Evolutionary conservation across 495 filamentous ascomycete genomes (phyloP), one percentile per base, ranked within the genome.

Genomic region (Aspergillus nanangensis): DNA sequence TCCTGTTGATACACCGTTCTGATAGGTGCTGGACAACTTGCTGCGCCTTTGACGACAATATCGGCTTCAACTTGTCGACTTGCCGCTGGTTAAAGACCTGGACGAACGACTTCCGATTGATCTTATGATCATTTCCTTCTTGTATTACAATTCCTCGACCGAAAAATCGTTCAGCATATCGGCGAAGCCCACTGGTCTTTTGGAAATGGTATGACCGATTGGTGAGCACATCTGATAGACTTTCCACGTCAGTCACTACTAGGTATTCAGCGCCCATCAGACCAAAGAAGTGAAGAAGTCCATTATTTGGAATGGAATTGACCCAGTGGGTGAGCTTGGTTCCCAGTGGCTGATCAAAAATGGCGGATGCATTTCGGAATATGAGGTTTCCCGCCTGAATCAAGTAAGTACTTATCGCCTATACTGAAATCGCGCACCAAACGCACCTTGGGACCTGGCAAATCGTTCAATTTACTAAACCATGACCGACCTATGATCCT

Each of bases 81-180:
- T 15, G 4, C 4, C 5, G 5, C 17, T 25, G 20, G 17, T 42
- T 25, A 9, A 27, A 27, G 4, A 42, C 18, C 9, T 20, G 24
- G 4, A 42, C 11, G 39, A 9, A 42, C 21, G 24, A 27, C 31
- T 37, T 37, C 1, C 43, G 43, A 27, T 38, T 8, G 17, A 1
- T 1, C 15, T 45, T 45, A 20, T 45, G 43, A 13, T 24, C 32
- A 5, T 45, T 33, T 24, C 27, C 32, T 27, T 45, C 43, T 14
- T 37, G 32, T 3, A 33, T 13, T 3, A 45, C 32, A n/a, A 45
- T 13, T n/a, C 43, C 33, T 25, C 38, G 32, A 1, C 32, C 43
- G 9, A 8, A 38, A 29, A 45, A 45, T 3, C 33, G 3, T 3
- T 7, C 17, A 1, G 33, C 27, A 14, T 25, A 45, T 3, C 33